Evolutionary conservation across 2,329 filamentous ascomycete species (phyloP).

Genomic region (Zymoseptoria tritici): DNA sequence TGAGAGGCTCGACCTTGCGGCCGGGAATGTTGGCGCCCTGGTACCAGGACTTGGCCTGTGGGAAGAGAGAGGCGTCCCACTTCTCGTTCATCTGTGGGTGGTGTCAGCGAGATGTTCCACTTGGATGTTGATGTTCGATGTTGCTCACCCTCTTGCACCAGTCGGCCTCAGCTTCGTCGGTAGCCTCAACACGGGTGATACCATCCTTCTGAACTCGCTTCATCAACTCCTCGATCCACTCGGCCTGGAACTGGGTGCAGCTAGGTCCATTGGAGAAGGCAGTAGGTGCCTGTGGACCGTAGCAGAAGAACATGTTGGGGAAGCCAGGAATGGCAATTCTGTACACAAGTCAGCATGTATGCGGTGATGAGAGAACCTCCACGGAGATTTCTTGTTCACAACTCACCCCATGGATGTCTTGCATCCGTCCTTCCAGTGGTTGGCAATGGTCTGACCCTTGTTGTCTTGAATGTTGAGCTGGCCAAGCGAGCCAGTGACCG

Average conservation of each 20-base stretch:
- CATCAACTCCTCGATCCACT: constrained; percentile 40
- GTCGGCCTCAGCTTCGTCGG: constrained; percentile 35
- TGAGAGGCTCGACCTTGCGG: constrained; percentile 40
- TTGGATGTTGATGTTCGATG: too few species aligned
- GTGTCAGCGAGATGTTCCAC: constrained; percentile 2
- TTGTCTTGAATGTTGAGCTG: constrained; percentile 31
- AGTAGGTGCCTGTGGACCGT: constrained; percentile 41
- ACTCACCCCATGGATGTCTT: constrained; percentile 32
- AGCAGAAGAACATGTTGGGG: constrained; percentile 38
- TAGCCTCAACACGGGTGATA: constrained; percentile 32
- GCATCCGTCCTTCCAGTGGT: constrained; percentile 37
- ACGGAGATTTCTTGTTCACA: neutral
- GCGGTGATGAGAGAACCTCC: neutral
- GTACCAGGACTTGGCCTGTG: constrained; percentile 29
- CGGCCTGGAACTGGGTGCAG: constrained; percentile 34
- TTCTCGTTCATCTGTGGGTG: constrained; percentile 17
- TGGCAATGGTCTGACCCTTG: constrained; percentile 33
- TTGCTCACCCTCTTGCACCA: constrained; percentile 29
- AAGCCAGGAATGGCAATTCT: constrained; percentile 27
- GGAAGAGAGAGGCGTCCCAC: constrained; percentile 27
- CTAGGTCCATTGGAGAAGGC: constrained; percentile 41
- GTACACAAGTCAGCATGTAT: neutral
- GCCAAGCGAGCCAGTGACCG: constrained; percentile 29
- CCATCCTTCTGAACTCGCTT: constrained; percentile 32
- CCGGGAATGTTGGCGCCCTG: constrained; percentile 38